phyloP scores from a whole-genome alignment of 75 land plant genomes.

The Picea sitchensis region DNA sequence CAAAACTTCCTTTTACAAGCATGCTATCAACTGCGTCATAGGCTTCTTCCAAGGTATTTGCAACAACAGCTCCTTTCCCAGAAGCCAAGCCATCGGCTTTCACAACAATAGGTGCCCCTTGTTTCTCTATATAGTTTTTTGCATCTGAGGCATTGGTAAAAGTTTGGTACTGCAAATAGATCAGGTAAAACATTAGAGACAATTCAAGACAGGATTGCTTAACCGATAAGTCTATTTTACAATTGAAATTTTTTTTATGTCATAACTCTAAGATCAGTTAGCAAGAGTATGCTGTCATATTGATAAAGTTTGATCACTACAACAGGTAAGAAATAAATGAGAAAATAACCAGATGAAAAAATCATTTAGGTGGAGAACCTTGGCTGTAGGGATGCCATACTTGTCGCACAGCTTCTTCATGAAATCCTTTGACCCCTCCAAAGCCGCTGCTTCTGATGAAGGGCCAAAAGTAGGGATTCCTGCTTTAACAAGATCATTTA shows the following conservation, averaged over 20 bases:
- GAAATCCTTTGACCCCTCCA: conserved; percentile 95
- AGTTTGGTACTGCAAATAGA: conserved; percentile 64
- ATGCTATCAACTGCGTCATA: conserved; percentile 84
- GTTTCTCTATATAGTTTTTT: conserved; percentile 69
- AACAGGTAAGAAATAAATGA: not conserved
- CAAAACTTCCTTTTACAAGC: conserved; percentile 67
- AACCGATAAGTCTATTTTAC: not conserved
- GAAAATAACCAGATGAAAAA: not conserved
- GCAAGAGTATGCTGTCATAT: not conserved
- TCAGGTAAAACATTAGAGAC: not conserved
- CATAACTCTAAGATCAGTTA: not conserved
- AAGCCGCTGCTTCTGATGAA: conserved; percentile 87
- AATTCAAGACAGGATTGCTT: not conserved
- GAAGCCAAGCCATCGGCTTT: conserved; percentile 99
- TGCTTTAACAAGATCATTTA: conserved; percentile 67
- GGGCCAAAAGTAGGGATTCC: conserved; percentile 95
- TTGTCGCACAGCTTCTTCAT: conserved; percentile 94
- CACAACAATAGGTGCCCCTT: conserved; percentile 93
- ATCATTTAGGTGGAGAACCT: conserved; percentile 33
- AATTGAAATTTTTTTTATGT: not conserved
- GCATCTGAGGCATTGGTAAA: conserved; percentile 76
- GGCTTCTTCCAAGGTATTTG: conserved; percentile 80
- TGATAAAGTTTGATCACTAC: not conserved
- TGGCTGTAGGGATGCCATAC: conserved; percentile 92
- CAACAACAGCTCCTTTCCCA: conserved; percentile 97